Base-by-base conservation (phyloP, 164 flowering plant genomes). In the Annona squamosa region DNA sequence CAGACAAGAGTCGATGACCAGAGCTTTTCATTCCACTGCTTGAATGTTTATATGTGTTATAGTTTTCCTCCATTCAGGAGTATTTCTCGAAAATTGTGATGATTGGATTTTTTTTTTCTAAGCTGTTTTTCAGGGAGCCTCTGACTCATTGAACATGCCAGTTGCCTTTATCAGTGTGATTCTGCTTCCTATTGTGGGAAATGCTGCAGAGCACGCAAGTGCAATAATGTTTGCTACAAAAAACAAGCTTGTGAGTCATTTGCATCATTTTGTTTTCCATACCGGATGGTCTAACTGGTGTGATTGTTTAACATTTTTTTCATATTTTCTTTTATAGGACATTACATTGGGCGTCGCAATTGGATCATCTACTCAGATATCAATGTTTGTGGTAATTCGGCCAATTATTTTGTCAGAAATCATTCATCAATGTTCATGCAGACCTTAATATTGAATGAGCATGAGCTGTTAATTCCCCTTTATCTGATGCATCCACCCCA, bases 141-240 rank as follows among this genome's bases (percentile, higher is more conserved):
- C 93, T 67, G 87, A 83, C 26, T 77, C 87, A 13, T 83, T 74
- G 89, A 84, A 86, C 79, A 83, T 89, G 85, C 89, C 93, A n/a
- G 82, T 89, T n/a, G 79, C 90, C 66, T 89, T 89, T 79, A 87
- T 89, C 19, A 89, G 93, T 76, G 93, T 89, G 57, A 87, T 89
- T 72, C 77, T 89, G 77, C 91, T 89, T 76, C 93, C 93, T 12
- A 87, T 89, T 71, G 91, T 89, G 7, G 93, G 93, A 56, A 89
- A 89, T 80, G 93, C 93, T 67, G 91, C 93, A 52, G 93, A 89
- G 78, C 93, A 89, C 80, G 93, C 93, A 4, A 87, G 93, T 79
- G 91, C 91, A 64, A 83, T 89, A 73, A 87, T 89, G 91, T 89
- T 89, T 83, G 93, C 93, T 12, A 77, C 85, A 82, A 89, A 86